Evolutionary conservation across 805 yeast genomes (phyloP).

Genomic region (Teunomyces stri): DNA sequence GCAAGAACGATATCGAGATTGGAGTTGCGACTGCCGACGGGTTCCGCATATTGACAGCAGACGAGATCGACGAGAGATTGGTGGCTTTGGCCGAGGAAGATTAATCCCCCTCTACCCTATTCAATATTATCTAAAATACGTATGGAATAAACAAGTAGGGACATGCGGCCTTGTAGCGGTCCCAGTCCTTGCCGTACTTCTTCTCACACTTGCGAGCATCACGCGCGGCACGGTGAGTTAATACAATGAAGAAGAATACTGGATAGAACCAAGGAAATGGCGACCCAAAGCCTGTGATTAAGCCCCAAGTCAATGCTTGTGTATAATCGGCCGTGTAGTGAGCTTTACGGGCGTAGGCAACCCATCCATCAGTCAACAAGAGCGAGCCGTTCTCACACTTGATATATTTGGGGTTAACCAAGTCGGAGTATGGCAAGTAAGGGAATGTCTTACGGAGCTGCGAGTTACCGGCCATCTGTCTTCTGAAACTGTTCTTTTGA

Average conservation of each 20-base stretch:
- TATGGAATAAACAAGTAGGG: constrained; percentile 92
- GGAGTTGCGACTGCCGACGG: constrained; percentile 79
- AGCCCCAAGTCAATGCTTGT: constrained; percentile 89
- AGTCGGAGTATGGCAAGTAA: constrained; percentile 77
- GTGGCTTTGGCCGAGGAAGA: constrained; percentile 96
- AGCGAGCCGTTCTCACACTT: constrained; percentile 81
- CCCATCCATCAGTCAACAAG: constrained; percentile 92
- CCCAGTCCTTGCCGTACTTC: constrained; percentile 96
- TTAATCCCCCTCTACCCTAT: too few relatives aligned
- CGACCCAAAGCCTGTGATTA: constrained; percentile 82
- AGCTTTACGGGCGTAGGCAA: constrained; percentile 85
- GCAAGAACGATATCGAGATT: constrained; percentile 89
- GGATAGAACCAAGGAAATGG: constrained; percentile 98
- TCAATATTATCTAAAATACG: constrained; percentile 39
- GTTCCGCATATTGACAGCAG: constrained; percentile 71
- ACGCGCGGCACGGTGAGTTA: constrained; percentile 84
- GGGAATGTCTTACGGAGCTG: constrained; percentile 86
- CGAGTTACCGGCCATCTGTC: constrained; percentile 75
- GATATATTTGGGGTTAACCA: constrained; percentile 82
- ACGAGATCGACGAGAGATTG: constrained; percentile 91
- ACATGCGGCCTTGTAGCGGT: constrained; percentile 75
- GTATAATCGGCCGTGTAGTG: constrained; percentile 94
- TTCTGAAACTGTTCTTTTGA: constrained; percentile 91
- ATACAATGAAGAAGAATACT: constrained; percentile 78
- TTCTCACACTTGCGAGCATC: constrained; percentile 79